phyloP scores from a whole-genome alignment of 768 basidiomycete species.

The Coprinellus aureogranulatus region DNA sequence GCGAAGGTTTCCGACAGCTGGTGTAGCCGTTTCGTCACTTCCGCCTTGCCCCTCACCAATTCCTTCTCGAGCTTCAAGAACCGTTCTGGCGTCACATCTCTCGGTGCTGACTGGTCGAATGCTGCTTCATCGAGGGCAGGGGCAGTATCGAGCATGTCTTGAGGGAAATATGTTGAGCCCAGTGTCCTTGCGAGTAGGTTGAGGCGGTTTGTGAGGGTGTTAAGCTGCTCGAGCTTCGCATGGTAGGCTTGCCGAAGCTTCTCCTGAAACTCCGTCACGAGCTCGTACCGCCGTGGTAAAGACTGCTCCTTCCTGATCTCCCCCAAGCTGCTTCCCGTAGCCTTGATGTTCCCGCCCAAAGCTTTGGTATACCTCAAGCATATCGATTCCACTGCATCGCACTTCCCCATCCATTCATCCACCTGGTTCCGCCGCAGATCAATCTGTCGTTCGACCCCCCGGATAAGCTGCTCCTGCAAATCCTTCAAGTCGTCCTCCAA shows the following conservation, averaged over 20 bases:
- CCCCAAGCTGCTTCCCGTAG: conserved; percentile 58
- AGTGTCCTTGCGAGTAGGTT: conserved; percentile 56
- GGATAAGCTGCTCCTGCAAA: conserved; percentile 71
- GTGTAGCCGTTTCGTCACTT: conserved; percentile 69
- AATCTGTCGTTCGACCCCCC: conserved; percentile 75
- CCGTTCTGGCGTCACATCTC: conserved; percentile 78
- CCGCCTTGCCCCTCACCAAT: conserved; percentile 79
- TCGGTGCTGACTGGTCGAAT: conserved; percentile 25
- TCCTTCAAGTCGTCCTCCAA: conserved; percentile 76
- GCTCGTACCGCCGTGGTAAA: conserved; percentile 69
- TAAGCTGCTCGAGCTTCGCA: conserved; percentile 73
- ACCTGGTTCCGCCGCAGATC: conserved; percentile 71
- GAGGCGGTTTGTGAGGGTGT: conserved; percentile 67
- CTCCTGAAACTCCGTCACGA: conserved; percentile 69
- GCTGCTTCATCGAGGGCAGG: conserved; percentile 39
- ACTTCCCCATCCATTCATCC: conserved; percentile 66
- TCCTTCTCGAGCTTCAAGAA: conserved; percentile 83
- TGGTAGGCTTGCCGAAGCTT: conserved; percentile 81
- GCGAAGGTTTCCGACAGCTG: conserved; percentile 62
- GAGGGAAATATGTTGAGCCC: conserved; percentile 55
- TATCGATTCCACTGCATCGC: conserved; percentile 57
- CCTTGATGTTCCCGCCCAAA: conserved; percentile 70
- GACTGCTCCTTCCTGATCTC: conserved; percentile 72
- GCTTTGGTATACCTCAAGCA: conserved; percentile 68
- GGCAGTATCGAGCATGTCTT: conserved; percentile 52